Conservation (phyloP, 768 basidiomycete species). For the Auriscalpium orientale region DNA sequence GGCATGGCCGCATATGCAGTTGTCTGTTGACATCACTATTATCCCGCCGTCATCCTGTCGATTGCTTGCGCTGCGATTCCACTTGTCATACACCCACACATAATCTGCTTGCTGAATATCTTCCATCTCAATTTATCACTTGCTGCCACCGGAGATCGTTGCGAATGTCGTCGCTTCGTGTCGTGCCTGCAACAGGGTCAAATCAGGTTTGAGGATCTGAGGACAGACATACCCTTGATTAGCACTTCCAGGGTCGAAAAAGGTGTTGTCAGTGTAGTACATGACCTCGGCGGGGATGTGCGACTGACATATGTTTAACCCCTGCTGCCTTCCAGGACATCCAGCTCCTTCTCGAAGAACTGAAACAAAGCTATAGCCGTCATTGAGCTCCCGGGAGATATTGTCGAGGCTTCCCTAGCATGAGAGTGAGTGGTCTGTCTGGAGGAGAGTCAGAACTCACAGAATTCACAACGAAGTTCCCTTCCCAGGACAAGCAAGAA, state of each 20-base stretch:
- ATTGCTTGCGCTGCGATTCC: too few relatives aligned
- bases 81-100: slow-evolving; percentile 16
- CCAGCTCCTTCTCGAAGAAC: slow-evolving; percentile 49
- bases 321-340: slow-evolving; percentile 38
- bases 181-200: slow-evolving; percentile 21
- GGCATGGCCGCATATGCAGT: too few relatives aligned
- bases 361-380: slow-evolving; percentile 47
- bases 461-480: too few relatives aligned
- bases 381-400: slow-evolving; percentile 39
- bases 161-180: slow-evolving; percentile 38
- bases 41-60: too few relatives aligned
- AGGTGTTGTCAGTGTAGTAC: slow-evolving; percentile 24
- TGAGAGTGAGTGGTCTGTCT: background rate
- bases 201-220: background rate
- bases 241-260: slow-evolving; percentile 45
- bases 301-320: slow-evolving; percentile 55
- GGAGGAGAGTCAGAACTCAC: too few relatives aligned
- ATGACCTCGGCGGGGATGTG: background rate
- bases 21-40: too few relatives aligned
- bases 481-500: too few relatives aligned
- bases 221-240: slow-evolving; percentile 36
- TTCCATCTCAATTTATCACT: too few relatives aligned
- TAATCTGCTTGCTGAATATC: too few relatives aligned
- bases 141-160: slow-evolving; percentile 30
- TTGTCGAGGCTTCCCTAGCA: slow-evolving; percentile 14